These are phyloP conservation scores for Candolleomyces eurysporus DNA, from an alignment of 768 basidiomycete genomes.

Conservation along the genomic window DNA sequence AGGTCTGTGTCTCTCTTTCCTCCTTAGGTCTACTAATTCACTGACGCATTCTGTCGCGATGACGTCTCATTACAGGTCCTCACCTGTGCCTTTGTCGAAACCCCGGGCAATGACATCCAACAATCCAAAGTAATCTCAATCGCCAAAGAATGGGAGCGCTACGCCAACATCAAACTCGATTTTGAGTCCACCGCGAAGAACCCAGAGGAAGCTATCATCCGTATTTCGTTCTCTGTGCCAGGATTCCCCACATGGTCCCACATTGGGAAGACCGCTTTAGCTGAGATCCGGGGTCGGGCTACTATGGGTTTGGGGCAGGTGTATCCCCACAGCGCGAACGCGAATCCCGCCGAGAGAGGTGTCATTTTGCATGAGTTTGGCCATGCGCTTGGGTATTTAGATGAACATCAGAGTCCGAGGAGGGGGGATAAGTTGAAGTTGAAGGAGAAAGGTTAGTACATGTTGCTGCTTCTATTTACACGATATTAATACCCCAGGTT, in stretches of 20 bases:
- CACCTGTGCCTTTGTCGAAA: background rate
- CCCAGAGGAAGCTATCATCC: conserved; percentile 1
- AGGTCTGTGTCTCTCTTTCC: background rate
- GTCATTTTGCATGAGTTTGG: conserved; percentile 20
- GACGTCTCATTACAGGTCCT: background rate
- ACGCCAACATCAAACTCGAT: conserved; percentile 14
- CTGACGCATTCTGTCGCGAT: background rate
- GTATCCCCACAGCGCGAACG: too few species aligned
- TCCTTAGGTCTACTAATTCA: background rate
- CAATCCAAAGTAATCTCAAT: conserved; percentile 10
- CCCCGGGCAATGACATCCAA: background rate
- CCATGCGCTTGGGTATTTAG: conserved; percentile 14
- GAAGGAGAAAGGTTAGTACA: conserved; percentile 12
- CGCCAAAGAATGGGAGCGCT: conserved; percentile 16
- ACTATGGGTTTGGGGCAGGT: conserved; percentile 15
- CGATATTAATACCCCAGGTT: too few species aligned
- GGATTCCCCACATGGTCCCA: too few species aligned
- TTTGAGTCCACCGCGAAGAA: background rate
- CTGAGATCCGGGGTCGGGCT: background rate
- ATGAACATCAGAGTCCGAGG: conserved; percentile 16
- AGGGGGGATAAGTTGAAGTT: conserved; percentile 12
- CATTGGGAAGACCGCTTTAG: too few species aligned
- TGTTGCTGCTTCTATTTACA: too few species aligned
- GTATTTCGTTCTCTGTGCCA: too few species aligned
- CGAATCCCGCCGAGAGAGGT: conserved; percentile 9